Percentiles rank a stretch among this genome's conserved stretches.
Evolutionary conservation across 768 basidiomycete species (phyloP).

Genomic region (Wakefieldia striispora): DNA sequence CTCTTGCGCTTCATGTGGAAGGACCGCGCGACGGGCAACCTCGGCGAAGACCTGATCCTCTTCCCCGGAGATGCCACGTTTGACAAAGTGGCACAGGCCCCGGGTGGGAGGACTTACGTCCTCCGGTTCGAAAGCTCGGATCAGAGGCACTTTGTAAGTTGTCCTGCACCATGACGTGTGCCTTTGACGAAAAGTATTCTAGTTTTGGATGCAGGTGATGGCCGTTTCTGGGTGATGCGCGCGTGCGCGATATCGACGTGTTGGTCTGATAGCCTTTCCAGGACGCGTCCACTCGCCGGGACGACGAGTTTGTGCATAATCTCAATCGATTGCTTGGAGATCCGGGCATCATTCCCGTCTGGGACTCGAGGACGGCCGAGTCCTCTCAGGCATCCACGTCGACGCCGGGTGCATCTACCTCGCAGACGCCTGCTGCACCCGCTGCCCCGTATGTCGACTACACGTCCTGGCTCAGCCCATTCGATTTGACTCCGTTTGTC

Average conservation of each 20-base stretch:
- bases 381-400: conserved; percentile 46
- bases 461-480: background rate
- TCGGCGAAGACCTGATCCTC: conserved; percentile 81
- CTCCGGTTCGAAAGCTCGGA: conserved; percentile 91
- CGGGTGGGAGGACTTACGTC: conserved; percentile 72
- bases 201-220: conserved; percentile 89
- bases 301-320: conserved; percentile 71
- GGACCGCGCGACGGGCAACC: conserved; percentile 57
- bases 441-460: conserved; percentile 21
- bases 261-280: conserved; percentile 25
- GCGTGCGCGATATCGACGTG: background rate
- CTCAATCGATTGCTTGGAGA: conserved; percentile 70
- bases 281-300: conserved; percentile 66
- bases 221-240: background rate
- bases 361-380: conserved; percentile 45
- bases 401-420: conserved; percentile 29
- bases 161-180: background rate
- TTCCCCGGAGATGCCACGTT: conserved; percentile 87
- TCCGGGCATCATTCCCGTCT: conserved; percentile 58
- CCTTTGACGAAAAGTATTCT: conserved; percentile 1
- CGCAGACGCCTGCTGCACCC: conserved; percentile 36
- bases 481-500: background rate
- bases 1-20: conserved; percentile 81
- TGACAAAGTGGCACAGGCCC: conserved; percentile 65
- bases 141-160: conserved; percentile 82